phyloP scores from a whole-genome alignment of 2,329 filamentous ascomycete species.

The Claviceps sp. region DNA sequence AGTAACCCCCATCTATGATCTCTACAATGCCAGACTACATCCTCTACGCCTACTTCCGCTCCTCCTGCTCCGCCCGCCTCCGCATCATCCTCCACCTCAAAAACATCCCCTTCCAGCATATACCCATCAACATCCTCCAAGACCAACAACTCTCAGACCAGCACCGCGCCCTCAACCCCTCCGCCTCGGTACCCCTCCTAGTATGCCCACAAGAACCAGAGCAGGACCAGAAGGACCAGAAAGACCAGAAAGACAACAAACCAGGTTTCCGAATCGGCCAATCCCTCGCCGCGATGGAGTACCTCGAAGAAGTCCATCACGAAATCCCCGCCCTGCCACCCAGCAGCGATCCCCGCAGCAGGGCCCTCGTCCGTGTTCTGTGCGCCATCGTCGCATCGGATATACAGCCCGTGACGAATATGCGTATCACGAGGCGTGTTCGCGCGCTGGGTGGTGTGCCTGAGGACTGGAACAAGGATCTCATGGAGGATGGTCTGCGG shows the following conservation, averaged over 20 bases:
- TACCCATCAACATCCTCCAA: constrained; percentile 40
- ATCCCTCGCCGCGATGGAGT: constrained; percentile 48
- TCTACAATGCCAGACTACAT: constrained; percentile 15
- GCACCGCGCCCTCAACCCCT: constrained; percentile 39
- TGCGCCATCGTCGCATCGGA: constrained; percentile 42
- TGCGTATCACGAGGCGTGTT: constrained; percentile 37
- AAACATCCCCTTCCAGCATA: constrained; percentile 30
- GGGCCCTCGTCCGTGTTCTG: constrained; percentile 40
- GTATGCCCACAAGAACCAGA: constrained; percentile 17
- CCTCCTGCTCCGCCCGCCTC: constrained; percentile 47
- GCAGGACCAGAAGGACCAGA: background rate
- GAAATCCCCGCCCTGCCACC: constrained; percentile 36
- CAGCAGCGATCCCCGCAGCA: constrained; percentile 19
- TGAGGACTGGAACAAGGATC: constrained; percentile 35
- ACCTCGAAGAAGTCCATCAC: constrained; percentile 42
- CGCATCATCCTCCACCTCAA: constrained; percentile 48
- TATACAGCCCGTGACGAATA: constrained; percentile 47
- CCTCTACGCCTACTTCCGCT: constrained; percentile 49
- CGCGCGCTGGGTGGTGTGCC: constrained; percentile 28
- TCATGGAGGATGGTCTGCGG: constrained; percentile 37
- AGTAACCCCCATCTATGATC: background rate
- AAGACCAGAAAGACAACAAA: background rate
- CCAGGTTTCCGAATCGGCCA: constrained; percentile 34
- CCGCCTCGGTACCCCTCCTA: constrained; percentile 40
- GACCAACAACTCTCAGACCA: constrained; percentile 32